Percentiles rank a stretch among this genome's conserved stretches.
phyloP scores from a whole-genome alignment of 2,329 filamentous ascomycete genomes.

The Chaetomiaceae sp. region DNA sequence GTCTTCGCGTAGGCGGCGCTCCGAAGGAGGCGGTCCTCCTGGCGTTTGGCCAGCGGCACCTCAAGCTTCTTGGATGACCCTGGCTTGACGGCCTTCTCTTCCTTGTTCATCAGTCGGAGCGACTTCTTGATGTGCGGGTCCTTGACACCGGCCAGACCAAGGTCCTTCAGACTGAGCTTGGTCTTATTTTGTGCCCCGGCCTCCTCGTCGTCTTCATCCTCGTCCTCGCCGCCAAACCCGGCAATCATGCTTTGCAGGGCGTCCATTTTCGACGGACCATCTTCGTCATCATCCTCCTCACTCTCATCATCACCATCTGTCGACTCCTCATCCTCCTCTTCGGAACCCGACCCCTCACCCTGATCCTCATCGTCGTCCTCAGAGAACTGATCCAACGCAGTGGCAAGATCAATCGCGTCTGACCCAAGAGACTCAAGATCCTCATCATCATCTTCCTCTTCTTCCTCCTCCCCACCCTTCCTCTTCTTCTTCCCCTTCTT shows the following conservation, averaged over 20 bases:
- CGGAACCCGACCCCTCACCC: constrained; percentile 40
- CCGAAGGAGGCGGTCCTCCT: constrained; percentile 81
- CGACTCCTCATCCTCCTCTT: constrained; percentile 38
- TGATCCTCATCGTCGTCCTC: constrained; percentile 46
- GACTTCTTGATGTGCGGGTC: constrained; percentile 74
- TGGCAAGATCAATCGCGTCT: constrained; percentile 56
- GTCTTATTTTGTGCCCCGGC: constrained; percentile 48
- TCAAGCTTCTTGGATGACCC: constrained; percentile 66
- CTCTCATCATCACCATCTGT: constrained; percentile 36
- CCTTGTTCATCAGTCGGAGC: constrained; percentile 67
- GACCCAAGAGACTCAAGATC: constrained; percentile 55
- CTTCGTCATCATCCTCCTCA: constrained; percentile 36
- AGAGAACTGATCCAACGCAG: constrained; percentile 52
- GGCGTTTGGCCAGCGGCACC: constrained; percentile 75
- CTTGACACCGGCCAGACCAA: constrained; percentile 64
- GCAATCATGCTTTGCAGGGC: constrained; percentile 66
- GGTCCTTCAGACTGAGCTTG: constrained; percentile 70
- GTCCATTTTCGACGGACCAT: constrained; percentile 53
- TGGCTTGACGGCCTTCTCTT: constrained; percentile 52
- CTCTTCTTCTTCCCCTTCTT: constrained; percentile 38
- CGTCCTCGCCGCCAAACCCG: constrained; percentile 60
- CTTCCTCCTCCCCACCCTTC: constrained; percentile 43
- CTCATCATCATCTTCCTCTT: constrained; percentile 54
- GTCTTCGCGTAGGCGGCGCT: constrained; percentile 82
- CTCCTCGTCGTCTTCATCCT: constrained; percentile 41